Percentiles rank a stretch among this genome's conserved stretches.
phyloP scores from a whole-genome alignment of 371 early-diverging fungal species.

The Mucor velutinosus region DNA sequence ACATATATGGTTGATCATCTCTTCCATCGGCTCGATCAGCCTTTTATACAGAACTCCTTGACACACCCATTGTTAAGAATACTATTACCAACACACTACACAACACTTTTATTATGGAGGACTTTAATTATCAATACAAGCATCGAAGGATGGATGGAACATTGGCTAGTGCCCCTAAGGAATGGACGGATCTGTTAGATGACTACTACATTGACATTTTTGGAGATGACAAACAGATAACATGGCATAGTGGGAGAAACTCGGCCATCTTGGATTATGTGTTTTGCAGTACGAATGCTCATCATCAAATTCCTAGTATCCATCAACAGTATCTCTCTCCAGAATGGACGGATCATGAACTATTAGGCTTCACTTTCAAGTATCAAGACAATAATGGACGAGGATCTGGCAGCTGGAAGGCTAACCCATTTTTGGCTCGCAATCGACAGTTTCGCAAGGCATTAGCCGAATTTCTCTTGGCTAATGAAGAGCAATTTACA shows the following conservation, averaged over 20 bases:
- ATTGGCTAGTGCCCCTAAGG: background rate
- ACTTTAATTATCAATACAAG: too few relatives aligned
- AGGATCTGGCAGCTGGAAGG: background rate
- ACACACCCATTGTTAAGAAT: background rate
- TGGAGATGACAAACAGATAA: background rate
- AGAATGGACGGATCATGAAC: slow-evolving; percentile 3
- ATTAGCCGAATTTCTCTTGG: background rate
- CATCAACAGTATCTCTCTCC: background rate
- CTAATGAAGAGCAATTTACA: background rate
- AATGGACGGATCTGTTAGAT: background rate
- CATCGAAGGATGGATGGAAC: background rate
- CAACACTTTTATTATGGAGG: background rate
- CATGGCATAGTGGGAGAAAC: background rate
- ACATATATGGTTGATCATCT: background rate
- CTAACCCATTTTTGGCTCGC: background rate
- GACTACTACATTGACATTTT: background rate
- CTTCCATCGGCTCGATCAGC: background rate
- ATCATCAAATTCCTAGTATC: background rate
- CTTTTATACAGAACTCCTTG: background rate
- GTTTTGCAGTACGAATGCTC: background rate
- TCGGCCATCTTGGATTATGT: background rate
- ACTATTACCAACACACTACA: background rate
- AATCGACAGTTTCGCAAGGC: background rate
- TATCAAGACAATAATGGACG: background rate
- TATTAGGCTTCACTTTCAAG: background rate